Conservation (phyloP, 192 early-diverging fungal species). For the Coemansia sp. region DNA sequence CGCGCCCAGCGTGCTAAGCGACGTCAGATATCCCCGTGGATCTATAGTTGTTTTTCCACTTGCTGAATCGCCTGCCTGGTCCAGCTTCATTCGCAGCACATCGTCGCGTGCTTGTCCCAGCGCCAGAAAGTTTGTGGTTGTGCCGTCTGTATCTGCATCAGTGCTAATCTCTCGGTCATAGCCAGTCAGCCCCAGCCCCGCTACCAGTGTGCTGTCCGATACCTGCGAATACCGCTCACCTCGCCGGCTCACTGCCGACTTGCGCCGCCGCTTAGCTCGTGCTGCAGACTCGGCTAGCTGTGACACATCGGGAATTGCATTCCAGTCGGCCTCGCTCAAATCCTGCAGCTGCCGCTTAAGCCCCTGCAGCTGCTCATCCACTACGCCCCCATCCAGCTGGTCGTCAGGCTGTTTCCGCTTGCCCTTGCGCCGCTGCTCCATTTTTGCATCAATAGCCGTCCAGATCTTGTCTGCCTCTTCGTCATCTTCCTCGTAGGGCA, state of each 20-base stretch:
- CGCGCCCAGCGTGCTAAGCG: conserved; percentile 76
- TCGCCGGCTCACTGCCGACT: conserved; percentile 27
- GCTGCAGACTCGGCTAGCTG: conserved; percentile 65
- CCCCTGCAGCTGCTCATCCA: conserved; percentile 87
- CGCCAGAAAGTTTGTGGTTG: conserved; percentile 69
- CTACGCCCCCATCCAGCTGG: conserved; percentile 67
- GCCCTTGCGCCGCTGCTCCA: conserved; percentile 80
- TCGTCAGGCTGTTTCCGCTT: conserved; percentile 67
- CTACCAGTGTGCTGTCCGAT: conserved; percentile 61
- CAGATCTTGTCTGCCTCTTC: conserved; percentile 96
- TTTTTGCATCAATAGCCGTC: conserved; percentile 81
- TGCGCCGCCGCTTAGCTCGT: conserved; percentile 67
- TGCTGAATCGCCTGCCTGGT: conserved; percentile 86
- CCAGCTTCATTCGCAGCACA: conserved; percentile 86
- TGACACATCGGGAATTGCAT: conserved; percentile 61
- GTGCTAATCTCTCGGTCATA: conserved; percentile 51
- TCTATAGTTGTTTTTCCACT: conserved; percentile 88
- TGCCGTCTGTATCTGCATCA: conserved; percentile 56
- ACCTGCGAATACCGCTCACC: conserved; percentile 53
- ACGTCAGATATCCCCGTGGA: conserved; percentile 94
- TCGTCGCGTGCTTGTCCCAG: conserved; percentile 91
- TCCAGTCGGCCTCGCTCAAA: conserved; percentile 89
- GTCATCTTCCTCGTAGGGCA: conserved; percentile 93
- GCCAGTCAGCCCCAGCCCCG: conserved; percentile 16
- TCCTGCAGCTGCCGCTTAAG: conserved; percentile 78